Conservation (phyloP, 164 flowering plant species). For the Dillenia turbinata region DNA sequence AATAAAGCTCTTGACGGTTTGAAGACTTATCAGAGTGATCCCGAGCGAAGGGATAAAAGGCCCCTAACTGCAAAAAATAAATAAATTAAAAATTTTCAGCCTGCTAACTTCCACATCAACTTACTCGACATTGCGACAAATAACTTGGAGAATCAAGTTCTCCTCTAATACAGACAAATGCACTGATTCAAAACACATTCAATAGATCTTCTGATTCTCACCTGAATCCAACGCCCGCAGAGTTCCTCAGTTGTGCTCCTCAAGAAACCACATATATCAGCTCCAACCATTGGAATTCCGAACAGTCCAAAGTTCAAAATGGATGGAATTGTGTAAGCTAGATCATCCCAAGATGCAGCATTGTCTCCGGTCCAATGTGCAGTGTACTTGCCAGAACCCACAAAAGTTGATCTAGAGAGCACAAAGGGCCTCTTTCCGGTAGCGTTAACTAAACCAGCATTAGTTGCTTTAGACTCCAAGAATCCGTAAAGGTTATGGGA, state of each 20-base stretch:
- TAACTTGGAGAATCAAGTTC: background rate
- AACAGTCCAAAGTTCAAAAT: conserved; percentile 62
- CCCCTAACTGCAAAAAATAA: conserved; percentile 57
- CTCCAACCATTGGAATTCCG: conserved; percentile 90
- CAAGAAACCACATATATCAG: conserved; percentile 79
- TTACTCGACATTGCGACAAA: background rate
- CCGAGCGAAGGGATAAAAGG: conserved; percentile 80
- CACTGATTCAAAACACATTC: too few species aligned
- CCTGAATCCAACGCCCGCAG: conserved; percentile 86
- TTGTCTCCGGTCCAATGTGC: conserved; percentile 95
- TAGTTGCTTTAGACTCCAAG: conserved; percentile 53
- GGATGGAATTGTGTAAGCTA: conserved; percentile 58
- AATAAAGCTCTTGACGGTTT: conserved; percentile 64
- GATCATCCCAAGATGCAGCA: conserved; percentile 72
- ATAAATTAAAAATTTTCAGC: too few species aligned
- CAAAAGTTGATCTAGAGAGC: conserved; percentile 67
- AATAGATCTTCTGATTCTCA: conserved; percentile 9
- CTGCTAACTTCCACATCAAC: too few species aligned
- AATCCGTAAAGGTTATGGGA: conserved; percentile 64
- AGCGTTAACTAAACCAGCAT: conserved; percentile 34
- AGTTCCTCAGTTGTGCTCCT: conserved; percentile 66
- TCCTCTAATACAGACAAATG: too few species aligned
- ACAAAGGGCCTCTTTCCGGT: conserved; percentile 66
- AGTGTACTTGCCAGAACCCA: conserved; percentile 66
- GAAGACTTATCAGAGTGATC: conserved; percentile 48